These are phyloP conservation scores for Candida ficus DNA, from an alignment of 805 yeast species.

Conservation along the genomic window DNA sequence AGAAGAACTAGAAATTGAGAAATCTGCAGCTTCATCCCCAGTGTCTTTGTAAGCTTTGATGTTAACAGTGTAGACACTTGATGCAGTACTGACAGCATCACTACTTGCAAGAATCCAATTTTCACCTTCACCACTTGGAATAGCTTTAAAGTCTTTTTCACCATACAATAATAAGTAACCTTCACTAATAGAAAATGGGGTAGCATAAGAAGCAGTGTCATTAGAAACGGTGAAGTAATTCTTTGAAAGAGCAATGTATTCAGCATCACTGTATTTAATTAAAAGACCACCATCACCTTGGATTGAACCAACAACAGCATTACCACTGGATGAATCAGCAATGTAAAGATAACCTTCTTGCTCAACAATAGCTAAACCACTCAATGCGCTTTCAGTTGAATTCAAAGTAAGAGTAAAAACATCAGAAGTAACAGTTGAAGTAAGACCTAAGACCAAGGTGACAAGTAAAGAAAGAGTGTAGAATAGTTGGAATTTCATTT, in stretches of 20 bases:
- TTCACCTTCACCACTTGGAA: slow-evolving; percentile 4
- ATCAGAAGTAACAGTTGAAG: background rate
- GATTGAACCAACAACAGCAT: background rate
- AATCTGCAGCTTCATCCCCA: too few relatives aligned
- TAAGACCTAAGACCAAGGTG: background rate
- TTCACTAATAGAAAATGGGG: slow-evolving; percentile 4
- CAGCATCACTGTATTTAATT: background rate
- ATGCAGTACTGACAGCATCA: background rate
- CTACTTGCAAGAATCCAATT: slow-evolving; percentile 2
- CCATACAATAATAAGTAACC: slow-evolving; percentile 5
- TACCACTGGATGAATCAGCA: background rate
- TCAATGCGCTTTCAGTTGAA: background rate
- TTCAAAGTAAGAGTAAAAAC: background rate
- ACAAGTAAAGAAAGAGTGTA: background rate
- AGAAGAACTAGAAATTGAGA: too few relatives aligned
- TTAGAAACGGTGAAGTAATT: background rate
- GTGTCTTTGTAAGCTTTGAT: background rate
- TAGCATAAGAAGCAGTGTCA: background rate
- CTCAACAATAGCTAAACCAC: background rate
- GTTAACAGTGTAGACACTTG: background rate
- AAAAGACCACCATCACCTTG: background rate
- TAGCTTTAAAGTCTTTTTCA: slow-evolving; percentile 1
- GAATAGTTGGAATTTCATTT: too few relatives aligned
- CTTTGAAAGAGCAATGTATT: background rate
- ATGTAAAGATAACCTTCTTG: background rate